Evolutionary conservation across 495 filamentous ascomycete species (phyloP), one percentile per base, ranked within the genome.

Genomic region (Massariosphaeria phaeospora): DNA sequence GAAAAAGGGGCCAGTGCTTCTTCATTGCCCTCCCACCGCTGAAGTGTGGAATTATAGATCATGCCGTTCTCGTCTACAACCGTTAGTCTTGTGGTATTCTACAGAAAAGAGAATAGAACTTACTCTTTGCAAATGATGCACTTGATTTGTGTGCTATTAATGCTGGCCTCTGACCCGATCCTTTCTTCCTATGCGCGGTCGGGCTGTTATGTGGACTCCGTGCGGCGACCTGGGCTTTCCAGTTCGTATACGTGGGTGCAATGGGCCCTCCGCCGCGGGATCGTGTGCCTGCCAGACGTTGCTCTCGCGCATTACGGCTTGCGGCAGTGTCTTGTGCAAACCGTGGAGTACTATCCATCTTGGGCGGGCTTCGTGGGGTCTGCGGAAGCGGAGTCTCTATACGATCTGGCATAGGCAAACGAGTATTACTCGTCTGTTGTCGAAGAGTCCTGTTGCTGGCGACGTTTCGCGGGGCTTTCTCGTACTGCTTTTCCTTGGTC

Each of bases 1-100:
- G 66, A 88, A 67, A 97, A 97, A 10, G 82, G 80, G 34, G 75
- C 76, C 18, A 95, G 72, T 12, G 79, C 79, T 48, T 89, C 89
- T 66, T 97, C 93, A 61, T 98, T 98, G 33, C 93, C 93, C 72
- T 97, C 93, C 93, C 94, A 98, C 24, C 82, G 79, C 63, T 83
- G 90, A 1, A 84, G 84, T 13, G 69, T 67, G 1, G 93, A 87
- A 65, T 98, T 98, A 70, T 94, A 98, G 26, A 78, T 84, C 93
- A 98, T 98, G 46, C 90, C 93, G 63, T 93, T 89, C 50, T 95
- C 79, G 59, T 83, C 90, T 90, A 25, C n/a, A n/a, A n/a, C n/a
- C n/a, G n/a, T n/a, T n/a, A n/a, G n/a, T n/a, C n/a, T n/a, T n/a
- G 23, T 26, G 66, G 52, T 30, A 62, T 44, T 24, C n/a, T n/a